phyloP scores from a whole-genome alignment of 352 stramenopile species.

The Peronospora farinosa region DNA sequence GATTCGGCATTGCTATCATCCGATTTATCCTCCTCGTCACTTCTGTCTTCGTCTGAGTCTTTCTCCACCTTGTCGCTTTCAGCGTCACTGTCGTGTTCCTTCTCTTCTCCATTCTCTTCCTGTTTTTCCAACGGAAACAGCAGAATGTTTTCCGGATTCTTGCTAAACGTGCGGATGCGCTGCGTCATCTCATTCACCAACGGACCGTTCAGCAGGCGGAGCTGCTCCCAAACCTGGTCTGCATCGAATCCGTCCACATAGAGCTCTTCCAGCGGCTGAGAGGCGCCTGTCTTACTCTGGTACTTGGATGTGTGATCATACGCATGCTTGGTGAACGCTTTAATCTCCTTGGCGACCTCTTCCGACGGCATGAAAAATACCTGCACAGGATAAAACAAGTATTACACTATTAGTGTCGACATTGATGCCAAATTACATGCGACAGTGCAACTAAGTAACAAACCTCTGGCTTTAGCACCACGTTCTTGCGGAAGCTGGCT shows the following conservation, averaged over 20 bases:
- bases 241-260: slow-evolving; percentile 81
- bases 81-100: slow-evolving; percentile 25
- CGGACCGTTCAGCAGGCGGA: slow-evolving; percentile 74
- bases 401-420: not conserved
- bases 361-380: slow-evolving; percentile 76
- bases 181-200: slow-evolving; percentile 62
- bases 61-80: slow-evolving; percentile 21
- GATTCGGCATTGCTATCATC: slow-evolving; percentile 16
- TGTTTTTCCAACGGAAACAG: slow-evolving; percentile 53
- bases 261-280: slow-evolving; percentile 58
- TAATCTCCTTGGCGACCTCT: slow-evolving; percentile 54
- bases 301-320: slow-evolving; percentile 72
- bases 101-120: slow-evolving; percentile 26
- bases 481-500: slow-evolving; percentile 55
- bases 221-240: slow-evolving; percentile 83
- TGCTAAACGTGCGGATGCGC: slow-evolving; percentile 61
- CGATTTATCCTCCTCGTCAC: slow-evolving; percentile 25
- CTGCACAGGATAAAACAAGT: slow-evolving; percentile 22
- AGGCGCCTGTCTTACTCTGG: slow-evolving; percentile 33
- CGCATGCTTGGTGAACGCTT: slow-evolving; percentile 72
- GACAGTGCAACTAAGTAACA: slow-evolving; percentile 1
- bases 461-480: slow-evolving; percentile 69
- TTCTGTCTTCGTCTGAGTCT: slow-evolving; percentile 3
- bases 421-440: not conserved
- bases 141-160: slow-evolving; percentile 47